These are phyloP conservation scores for Pichia nakasei DNA, from an alignment of 805 yeast species.

Conservation along the genomic window DNA sequence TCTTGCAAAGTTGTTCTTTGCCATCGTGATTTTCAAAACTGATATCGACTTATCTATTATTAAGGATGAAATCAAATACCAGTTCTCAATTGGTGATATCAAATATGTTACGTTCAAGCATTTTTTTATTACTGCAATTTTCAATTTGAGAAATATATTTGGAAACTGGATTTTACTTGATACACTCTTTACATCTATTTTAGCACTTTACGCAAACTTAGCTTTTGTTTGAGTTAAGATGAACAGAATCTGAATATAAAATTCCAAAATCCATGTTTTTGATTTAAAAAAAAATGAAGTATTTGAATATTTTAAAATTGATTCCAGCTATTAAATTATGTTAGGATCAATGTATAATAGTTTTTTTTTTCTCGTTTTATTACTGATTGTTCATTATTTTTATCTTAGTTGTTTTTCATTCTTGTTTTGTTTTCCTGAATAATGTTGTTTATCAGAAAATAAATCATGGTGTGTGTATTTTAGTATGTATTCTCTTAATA, in stretches of 20 bases:
- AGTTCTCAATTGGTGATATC: constrained; percentile 22
- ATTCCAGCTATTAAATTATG: too few relatives aligned
- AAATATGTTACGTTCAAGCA: constrained; percentile 18
- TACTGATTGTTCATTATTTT: background rate
- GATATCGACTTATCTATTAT: constrained; percentile 17
- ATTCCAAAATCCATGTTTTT: too few relatives aligned
- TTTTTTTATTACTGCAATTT: constrained; percentile 24
- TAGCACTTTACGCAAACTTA: constrained; percentile 40
- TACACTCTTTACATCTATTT: constrained; percentile 36
- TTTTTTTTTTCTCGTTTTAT: background rate
- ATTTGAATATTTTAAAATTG: too few relatives aligned
- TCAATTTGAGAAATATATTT: constrained; percentile 33
- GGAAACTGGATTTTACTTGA: constrained; percentile 40
- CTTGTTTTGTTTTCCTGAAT: background rate
- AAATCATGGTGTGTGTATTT: background rate
- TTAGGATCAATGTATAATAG: background rate
- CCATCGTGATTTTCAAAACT: constrained; percentile 29
- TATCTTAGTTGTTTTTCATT: background rate
- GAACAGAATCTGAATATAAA: background rate
- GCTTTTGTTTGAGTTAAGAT: constrained; percentile 19
- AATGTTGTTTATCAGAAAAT: background rate
- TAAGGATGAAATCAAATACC: constrained; percentile 25
- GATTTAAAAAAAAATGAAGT: too few relatives aligned
- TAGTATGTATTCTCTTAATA: constrained; percentile 1
- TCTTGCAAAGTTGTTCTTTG: constrained; percentile 35